Evolutionary conservation across 306 rosid genomes (phyloP).

Genomic region (Castanopsis chinensis): DNA sequence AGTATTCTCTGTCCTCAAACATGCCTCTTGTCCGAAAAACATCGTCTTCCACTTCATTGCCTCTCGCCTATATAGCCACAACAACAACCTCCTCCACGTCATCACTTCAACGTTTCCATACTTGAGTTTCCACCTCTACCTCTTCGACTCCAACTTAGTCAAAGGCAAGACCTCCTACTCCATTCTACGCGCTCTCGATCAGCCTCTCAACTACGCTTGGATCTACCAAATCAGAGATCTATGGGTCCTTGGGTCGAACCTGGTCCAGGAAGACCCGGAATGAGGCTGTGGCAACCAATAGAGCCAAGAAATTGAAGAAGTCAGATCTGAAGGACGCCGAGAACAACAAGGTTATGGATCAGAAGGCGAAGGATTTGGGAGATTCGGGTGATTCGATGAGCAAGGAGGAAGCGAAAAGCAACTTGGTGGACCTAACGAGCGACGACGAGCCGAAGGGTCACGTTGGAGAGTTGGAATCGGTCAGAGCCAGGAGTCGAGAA

Average conservation of each 20-base stretch:
- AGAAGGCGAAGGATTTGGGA: slow-evolving; percentile 14
- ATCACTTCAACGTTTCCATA: no score
- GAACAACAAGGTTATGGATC: background rate
- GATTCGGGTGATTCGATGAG: slow-evolving; percentile 20
- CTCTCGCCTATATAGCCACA: no score
- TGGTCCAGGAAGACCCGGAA: slow-evolving; percentile 33
- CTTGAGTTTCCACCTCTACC: no score
- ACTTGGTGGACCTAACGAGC: slow-evolving; percentile 61
- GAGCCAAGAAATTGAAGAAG: slow-evolving; percentile 35
- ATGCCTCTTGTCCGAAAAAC: no score
- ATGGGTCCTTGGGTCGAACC: slow-evolving; percentile 53
- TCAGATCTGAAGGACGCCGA: background rate
- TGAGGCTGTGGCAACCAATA: slow-evolving; percentile 8
- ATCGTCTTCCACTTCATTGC: no score
- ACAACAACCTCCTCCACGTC: no score
- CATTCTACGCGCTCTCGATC: no score
- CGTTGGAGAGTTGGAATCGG: slow-evolving; percentile 25
- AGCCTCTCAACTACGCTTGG: no score
- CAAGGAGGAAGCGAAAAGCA: slow-evolving; percentile 76
- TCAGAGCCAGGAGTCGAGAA: background rate
- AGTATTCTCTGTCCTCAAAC: no score
- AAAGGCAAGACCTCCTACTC: no score
- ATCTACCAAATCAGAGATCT: slow-evolving; percentile 48
- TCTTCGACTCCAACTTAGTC: no score
- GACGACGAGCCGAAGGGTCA: slow-evolving; percentile 64